phyloP scores from a whole-genome alignment of 345 rosid genomes.

The Xanthoceras sorbifolium region DNA sequence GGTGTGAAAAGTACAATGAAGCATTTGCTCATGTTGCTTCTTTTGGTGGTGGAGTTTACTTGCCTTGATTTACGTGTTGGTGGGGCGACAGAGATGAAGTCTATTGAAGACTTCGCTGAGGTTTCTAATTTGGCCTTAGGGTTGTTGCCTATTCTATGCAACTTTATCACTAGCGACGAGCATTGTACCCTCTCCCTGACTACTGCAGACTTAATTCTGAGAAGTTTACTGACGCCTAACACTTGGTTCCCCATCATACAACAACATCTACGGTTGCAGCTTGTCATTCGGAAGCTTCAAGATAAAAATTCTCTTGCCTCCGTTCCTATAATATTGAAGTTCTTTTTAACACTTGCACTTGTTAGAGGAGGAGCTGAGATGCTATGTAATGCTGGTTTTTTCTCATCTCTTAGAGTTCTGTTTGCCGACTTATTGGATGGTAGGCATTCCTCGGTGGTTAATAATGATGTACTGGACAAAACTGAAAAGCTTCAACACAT shows the following conservation, averaged over 20 bases:
- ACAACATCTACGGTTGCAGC: conserved; percentile 65
- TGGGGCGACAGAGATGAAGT: conserved; percentile 40
- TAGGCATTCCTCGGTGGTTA: conserved; percentile 37
- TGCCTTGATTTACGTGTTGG: conserved; percentile 28
- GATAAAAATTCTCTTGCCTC: conserved; percentile 52
- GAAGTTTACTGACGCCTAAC: conserved; percentile 63
- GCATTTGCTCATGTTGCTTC: conserved; percentile 64
- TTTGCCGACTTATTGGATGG: conserved; percentile 53
- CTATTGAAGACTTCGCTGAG: conserved; percentile 52
- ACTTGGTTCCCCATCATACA: conserved; percentile 86
- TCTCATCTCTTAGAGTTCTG: conserved; percentile 62
- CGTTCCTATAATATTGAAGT: conserved; percentile 56
- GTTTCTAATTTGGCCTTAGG: conserved; percentile 68
- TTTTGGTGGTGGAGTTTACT: conserved; percentile 49
- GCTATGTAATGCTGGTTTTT: conserved; percentile 74
- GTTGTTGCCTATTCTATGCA: conserved; percentile 72
- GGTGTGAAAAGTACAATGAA: conserved; percentile 51
- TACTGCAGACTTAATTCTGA: conserved; percentile 56
- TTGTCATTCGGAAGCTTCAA: conserved; percentile 63
- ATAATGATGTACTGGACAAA: conserved; percentile 42
- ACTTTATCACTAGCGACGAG: conserved; percentile 54
- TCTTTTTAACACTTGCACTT: conserved; percentile 75
- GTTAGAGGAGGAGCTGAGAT: conserved; percentile 84
- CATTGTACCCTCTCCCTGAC: conserved; percentile 64
- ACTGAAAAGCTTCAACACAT: conserved; percentile 55